Percentiles rank a stretch among this genome's conserved stretches.
Evolutionary conservation across 768 basidiomycete species (phyloP).

Genomic region (Candolleomyces aberdarensis): DNA sequence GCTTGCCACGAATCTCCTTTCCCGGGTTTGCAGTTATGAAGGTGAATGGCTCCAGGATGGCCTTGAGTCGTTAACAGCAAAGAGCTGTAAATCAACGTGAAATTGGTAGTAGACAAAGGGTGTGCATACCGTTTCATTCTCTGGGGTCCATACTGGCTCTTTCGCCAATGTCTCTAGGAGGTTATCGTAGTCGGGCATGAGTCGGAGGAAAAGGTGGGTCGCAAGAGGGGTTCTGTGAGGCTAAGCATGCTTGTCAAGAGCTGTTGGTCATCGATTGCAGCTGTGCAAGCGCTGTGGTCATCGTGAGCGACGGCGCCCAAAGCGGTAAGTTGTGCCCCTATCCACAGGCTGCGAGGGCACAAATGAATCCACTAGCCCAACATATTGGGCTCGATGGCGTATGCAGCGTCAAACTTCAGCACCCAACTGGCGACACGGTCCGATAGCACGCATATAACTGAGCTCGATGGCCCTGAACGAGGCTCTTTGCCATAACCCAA

Average conservation of each 20-base stretch:
- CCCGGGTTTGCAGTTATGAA: constrained; percentile 85
- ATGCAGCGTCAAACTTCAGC: too few relatives aligned
- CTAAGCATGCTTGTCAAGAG: background rate
- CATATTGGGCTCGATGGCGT: too few relatives aligned
- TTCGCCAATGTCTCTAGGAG: constrained; percentile 30
- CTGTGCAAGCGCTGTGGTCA: background rate
- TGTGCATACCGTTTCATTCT: constrained; percentile 30
- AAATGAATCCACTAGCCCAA: too few relatives aligned
- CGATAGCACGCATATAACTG: too few relatives aligned
- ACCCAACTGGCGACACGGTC: too few relatives aligned
- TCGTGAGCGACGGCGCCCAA: too few relatives aligned
- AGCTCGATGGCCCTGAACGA: too few relatives aligned
- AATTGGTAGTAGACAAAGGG: background rate
- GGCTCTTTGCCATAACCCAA: background rate
- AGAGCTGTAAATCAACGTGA: background rate
- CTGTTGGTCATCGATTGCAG: background rate
- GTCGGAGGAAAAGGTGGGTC: background rate
- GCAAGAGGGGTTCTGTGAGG: background rate
- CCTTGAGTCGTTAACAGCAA: constrained; percentile 19
- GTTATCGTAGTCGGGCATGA: constrained; percentile 32
- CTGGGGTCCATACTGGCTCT: constrained; percentile 31
- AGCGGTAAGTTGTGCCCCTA: too few relatives aligned
- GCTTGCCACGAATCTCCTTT: constrained; percentile 84
- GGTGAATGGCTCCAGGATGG: constrained; percentile 81
- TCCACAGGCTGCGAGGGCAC: too few relatives aligned